phyloP scores from a whole-genome alignment of 2,329 filamentous ascomycete species.

The Colletotrichum sp. region DNA sequence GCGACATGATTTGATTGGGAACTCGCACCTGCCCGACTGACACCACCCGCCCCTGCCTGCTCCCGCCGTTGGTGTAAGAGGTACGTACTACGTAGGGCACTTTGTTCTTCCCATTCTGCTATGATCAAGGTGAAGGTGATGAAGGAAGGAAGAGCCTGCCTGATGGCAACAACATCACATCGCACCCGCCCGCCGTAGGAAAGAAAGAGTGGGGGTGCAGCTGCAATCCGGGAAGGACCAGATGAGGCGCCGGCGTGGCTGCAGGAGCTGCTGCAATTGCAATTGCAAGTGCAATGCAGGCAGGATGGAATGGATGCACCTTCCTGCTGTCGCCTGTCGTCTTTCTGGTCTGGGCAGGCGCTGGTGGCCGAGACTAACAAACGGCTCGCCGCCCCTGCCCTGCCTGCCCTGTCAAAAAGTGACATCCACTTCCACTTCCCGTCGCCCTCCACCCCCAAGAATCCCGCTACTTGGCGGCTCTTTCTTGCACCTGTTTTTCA shows the following conservation, averaged over 20 bases:
- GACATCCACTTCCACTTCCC: background rate
- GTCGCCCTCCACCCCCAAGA: background rate
- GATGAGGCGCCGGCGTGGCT: background rate
- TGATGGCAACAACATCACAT: background rate
- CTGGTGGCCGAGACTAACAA: background rate
- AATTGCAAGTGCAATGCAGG: background rate
- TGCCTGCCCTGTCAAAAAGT: background rate
- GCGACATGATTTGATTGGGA: background rate
- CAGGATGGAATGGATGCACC: background rate
- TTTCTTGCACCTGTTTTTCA: background rate
- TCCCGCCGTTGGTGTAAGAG: background rate
- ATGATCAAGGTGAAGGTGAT: background rate
- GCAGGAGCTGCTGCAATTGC: background rate
- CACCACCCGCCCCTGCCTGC: background rate
- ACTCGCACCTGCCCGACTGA: background rate
- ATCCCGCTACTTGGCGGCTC: slow-evolving; percentile 3
- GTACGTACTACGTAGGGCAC: background rate
- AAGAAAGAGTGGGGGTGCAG: background rate
- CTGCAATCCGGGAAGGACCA: background rate
- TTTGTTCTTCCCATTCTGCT: background rate
- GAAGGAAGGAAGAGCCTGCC: background rate
- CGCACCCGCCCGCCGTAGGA: background rate
- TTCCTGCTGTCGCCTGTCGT: background rate
- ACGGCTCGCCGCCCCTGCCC: background rate
- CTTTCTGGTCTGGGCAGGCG: background rate